Percentiles rank a stretch among this genome's conserved stretches.
These are phyloP conservation scores for Cordyceps tenuipes DNA, from an alignment of 2,329 filamentous ascomycete species.

Conservation along the genomic window DNA sequence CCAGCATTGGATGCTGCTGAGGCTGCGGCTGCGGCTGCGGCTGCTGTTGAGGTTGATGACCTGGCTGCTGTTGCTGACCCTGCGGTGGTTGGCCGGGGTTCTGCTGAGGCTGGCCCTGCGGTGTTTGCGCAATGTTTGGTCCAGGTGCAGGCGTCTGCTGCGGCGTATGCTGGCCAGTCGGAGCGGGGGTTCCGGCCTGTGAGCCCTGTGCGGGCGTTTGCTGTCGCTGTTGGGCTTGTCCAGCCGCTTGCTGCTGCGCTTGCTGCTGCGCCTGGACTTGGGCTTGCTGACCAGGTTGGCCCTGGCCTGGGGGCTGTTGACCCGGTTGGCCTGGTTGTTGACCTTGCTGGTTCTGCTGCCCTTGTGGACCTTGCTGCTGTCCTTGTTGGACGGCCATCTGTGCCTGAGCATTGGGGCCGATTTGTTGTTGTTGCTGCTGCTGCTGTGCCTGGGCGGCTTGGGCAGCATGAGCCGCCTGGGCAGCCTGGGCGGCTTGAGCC, in stretches of 20 bases:
- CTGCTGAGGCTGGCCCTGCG: conserved; percentile 27
- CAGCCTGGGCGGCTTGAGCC: conserved; percentile 10
- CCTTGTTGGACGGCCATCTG: conserved; percentile 15
- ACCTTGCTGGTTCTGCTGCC: conserved; percentile 22
- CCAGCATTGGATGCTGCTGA: conserved; percentile 26
- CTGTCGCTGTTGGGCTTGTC: conserved; percentile 30
- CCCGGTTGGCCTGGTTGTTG: conserved; percentile 29
- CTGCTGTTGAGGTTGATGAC: conserved; percentile 23
- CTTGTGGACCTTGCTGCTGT: conserved; percentile 19
- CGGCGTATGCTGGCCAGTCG: conserved; percentile 38
- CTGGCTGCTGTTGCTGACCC: conserved; percentile 24
- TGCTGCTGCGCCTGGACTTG: conserved; percentile 20
- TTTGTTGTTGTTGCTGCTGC: conserved; percentile 23
- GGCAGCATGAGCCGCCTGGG: background rate
- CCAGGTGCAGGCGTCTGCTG: conserved; percentile 37
- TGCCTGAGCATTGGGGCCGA: conserved; percentile 14
- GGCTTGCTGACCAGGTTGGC: conserved; percentile 13
- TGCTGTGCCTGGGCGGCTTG: conserved; percentile 31
- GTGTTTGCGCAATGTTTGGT: conserved; percentile 19
- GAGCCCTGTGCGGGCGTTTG: conserved; percentile 38
- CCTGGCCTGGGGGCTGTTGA: conserved; percentile 25
- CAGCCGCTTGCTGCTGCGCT: conserved; percentile 21
- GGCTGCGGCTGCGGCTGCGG: conserved; percentile 25
- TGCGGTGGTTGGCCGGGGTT: conserved; percentile 24
- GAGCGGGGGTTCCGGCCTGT: conserved; percentile 33